Percentiles rank a stretch among this genome's conserved stretches.
These are phyloP conservation scores for Inosperma sp. DNA, from an alignment of 768 basidiomycete genomes.

Conservation along the genomic window DNA sequence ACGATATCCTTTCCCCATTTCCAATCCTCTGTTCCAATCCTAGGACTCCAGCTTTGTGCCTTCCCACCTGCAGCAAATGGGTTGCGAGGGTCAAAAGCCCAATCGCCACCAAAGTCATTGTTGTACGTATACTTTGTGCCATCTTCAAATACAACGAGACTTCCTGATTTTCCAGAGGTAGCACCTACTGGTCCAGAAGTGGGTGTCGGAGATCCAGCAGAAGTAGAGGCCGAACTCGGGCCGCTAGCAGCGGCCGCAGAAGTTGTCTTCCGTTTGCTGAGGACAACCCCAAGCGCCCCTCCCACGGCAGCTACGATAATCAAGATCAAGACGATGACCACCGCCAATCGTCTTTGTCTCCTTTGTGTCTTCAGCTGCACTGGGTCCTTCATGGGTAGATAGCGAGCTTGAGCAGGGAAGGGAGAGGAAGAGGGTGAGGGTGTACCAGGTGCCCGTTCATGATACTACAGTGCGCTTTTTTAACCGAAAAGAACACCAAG, in stretches of 20 bases:
- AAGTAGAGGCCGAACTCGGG: slow-evolving; percentile 10
- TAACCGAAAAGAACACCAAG: too few species aligned
- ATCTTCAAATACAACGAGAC: slow-evolving; percentile 61
- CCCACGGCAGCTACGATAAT: slow-evolving; percentile 44
- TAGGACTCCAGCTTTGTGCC: slow-evolving; percentile 74
- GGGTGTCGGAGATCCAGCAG: slow-evolving; percentile 4
- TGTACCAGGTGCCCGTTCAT: too few species aligned
- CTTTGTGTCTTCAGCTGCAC: too few species aligned
- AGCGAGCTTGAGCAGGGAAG: too few species aligned
- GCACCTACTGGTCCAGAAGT: too few species aligned
- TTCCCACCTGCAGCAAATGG: slow-evolving; percentile 73
- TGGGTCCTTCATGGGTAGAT: too few species aligned
- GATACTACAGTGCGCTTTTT: too few species aligned
- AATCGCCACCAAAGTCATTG: slow-evolving; percentile 77
- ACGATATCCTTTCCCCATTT: slow-evolving; percentile 60
- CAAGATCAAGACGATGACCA: slow-evolving; percentile 30
- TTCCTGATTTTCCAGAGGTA: slow-evolving; percentile 61
- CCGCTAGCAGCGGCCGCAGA: too few species aligned
- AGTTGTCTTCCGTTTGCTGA: slow-evolving; percentile 21
- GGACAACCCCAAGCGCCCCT: slow-evolving; percentile 27
- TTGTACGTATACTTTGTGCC: slow-evolving; percentile 75
- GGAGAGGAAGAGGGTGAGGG: too few species aligned
- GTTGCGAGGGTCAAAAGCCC: slow-evolving; percentile 66
- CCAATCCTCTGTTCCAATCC: slow-evolving; percentile 69
- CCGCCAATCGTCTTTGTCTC: slow-evolving; percentile 20